phyloP scores from a whole-genome alignment of 2,329 filamentous ascomycete species.

The Colletotrichum abscissum region DNA sequence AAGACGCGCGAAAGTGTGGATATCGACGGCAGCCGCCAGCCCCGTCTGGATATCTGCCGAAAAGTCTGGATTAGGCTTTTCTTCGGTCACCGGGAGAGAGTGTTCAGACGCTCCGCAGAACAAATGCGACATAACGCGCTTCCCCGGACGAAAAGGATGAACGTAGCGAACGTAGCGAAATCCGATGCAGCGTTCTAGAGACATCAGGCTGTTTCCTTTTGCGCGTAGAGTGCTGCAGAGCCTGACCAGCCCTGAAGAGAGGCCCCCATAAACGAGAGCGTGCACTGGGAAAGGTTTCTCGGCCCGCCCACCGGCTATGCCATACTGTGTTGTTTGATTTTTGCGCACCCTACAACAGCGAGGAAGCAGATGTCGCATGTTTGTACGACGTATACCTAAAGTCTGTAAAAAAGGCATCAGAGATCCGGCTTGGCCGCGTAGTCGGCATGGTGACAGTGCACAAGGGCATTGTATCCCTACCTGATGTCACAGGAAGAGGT shows the following conservation, averaged over 20 bases:
- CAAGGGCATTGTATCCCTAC: neutral
- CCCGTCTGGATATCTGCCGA: slow-evolving; percentile 11
- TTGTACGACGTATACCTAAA: neutral
- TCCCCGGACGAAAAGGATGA: slow-evolving; percentile 4
- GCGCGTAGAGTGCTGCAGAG: neutral
- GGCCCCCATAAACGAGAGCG: neutral
- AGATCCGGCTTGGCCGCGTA: slow-evolving; percentile 20
- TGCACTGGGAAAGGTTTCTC: neutral
- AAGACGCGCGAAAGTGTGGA: neutral
- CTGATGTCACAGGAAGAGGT: slow-evolving; percentile 7
- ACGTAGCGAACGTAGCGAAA: slow-evolving; percentile 2
- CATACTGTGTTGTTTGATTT: neutral
- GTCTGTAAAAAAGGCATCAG: neutral
- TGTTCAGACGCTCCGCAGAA: slow-evolving; percentile 22
- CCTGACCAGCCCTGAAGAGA: neutral
- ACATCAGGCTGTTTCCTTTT: neutral
- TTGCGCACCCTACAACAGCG: neutral
- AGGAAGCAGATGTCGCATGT: neutral
- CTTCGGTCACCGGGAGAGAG: slow-evolving; percentile 26
- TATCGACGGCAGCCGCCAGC: neutral
- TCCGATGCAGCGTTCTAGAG: neutral
- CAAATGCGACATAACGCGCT: slow-evolving; percentile 10
- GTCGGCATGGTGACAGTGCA: slow-evolving; percentile 19
- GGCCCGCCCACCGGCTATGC: neutral
- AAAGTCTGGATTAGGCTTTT: slow-evolving; percentile 21